phyloP scores from a whole-genome alignment of 208 protist genomes.

The Leishmania lainsoni region DNA sequence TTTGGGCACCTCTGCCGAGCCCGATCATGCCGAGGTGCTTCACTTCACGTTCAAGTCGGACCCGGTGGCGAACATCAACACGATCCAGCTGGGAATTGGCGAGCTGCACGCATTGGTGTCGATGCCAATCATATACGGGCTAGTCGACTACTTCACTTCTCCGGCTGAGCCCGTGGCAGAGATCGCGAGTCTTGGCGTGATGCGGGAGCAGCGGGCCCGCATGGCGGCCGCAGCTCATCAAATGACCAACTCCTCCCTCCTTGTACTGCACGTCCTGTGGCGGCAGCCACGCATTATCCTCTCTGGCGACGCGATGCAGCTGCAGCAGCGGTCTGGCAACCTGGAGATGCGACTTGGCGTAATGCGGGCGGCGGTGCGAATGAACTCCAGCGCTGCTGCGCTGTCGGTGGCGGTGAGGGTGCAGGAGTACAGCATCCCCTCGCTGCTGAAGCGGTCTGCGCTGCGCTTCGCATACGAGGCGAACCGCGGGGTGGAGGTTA shows the following conservation, averaged over 20 bases:
- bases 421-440: conserved; percentile 69
- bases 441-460: conserved; percentile 63
- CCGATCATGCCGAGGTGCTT: conserved; percentile 36
- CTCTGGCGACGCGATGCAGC: conserved; percentile 55
- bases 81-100: conserved; percentile 58
- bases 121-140: conserved; percentile 63
- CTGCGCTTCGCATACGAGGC: conserved; percentile 47
- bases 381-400: conserved; percentile 44
- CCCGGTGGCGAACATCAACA: conserved; percentile 44
- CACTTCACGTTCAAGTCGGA: conserved; percentile 52
- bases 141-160: conserved; percentile 75
- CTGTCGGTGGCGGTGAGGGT: conserved; percentile 48
- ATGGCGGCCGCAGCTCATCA: conserved; percentile 54
- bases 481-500: conserved; percentile 11
- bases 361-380: conserved; percentile 55
- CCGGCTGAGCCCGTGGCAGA: conserved; percentile 73
- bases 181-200: conserved; percentile 79
- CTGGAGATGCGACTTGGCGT: conserved; percentile 75
- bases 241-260: conserved; percentile 50
- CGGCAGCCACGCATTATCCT: conserved; percentile 75
- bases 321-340: conserved; percentile 35
- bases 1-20: neutral
- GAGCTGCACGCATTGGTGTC: conserved; percentile 60
- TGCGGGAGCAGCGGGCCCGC: conserved; percentile 77
- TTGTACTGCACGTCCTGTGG: conserved; percentile 72